Base-by-base conservation (phyloP, 2,329 filamentous ascomycete species). In the Arthrinium puccinioides region DNA sequence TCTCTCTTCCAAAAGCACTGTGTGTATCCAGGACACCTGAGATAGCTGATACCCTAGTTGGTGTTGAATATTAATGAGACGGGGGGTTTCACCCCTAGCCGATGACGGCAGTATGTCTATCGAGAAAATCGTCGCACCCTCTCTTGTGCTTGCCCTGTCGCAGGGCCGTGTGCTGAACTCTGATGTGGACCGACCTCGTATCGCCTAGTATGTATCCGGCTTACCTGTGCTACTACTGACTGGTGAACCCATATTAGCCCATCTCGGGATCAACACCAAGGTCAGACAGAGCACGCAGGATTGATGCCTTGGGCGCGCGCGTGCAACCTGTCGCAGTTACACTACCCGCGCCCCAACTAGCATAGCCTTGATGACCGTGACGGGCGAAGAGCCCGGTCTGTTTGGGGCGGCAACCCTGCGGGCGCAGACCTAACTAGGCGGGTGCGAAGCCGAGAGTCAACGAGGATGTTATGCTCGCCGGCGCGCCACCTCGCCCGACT, bases 361-460 rank as follows among this genome's bases (percentile, higher is more conserved):
- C 2, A 70, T 78, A 43, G 67, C 74, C 31, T 74, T 78, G 36
- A 72, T 62, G 4, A 72, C 74, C 4, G 70, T 74, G 3, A 70
- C 74, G 2, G 74, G 72, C 11, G 74, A 79, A 52, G 74, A 78
- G 44, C 74, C 78, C 56, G 62, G 60, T 5, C 62, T 77, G 3
- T 71, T 70, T 37, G 74, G 74, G 4, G 57, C 70, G 5, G 56
- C 59, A 4, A 69, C 69, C 53, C 57, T 77, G 5, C n/a, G n/a
- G n/a, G 74, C 74, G 2, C 64, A 70, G 46, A 70, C 65, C 0
- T 64, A n/a, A n/a, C n/a, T n/a, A 74, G 35, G 67, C 65, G 21
- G 72, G 74, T 45, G 56, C 63, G 6, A 68, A 49, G 32, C 52
- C 53, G 15, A 44, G 60, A 32, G 64, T 66, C 8, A 69, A 76